Conservation (phyloP, 768 basidiomycete species). For the Panaeolus cyanescens region DNA sequence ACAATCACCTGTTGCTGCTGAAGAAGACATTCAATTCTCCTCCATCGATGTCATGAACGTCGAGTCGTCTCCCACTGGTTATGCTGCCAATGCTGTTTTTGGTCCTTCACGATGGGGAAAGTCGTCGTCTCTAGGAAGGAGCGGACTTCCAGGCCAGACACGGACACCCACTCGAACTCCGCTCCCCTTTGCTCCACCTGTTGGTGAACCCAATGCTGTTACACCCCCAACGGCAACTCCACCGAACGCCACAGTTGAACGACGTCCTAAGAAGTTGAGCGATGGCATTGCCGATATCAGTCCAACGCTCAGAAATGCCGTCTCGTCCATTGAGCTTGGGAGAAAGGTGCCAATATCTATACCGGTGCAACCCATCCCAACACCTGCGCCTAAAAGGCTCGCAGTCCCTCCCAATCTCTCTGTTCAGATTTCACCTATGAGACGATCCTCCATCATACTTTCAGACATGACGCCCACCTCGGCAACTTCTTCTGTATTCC, state of each 20-base stretch:
- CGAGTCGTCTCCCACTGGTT: not conserved
- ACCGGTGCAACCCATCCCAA: not conserved
- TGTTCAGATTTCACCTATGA: slow-evolving; percentile 4
- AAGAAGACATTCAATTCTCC: not conserved
- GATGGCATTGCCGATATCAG: not conserved
- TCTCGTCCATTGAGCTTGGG: not conserved
- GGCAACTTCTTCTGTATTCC: slow-evolving; percentile 10
- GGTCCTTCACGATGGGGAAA: not conserved
- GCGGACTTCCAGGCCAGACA: not conserved
- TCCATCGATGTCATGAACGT: not conserved
- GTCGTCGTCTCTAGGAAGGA: not conserved
- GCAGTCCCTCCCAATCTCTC: slow-evolving; percentile 4
- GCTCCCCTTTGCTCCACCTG: not conserved
- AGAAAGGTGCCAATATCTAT: not conserved
- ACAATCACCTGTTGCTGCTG: not conserved
- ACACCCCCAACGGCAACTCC: not conserved
- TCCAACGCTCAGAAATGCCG: not conserved
- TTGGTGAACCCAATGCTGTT: not conserved
- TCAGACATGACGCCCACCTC: slow-evolving; percentile 10
- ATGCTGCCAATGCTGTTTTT: not conserved
- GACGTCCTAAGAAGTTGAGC: not conserved
- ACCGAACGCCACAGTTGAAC: not conserved
- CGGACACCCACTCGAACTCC: not conserved
- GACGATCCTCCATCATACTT: slow-evolving; percentile 4
- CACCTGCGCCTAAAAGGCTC: not conserved